Evolutionary conservation across 2,329 filamentous ascomycete species (phyloP).

Genomic region (Pyrenophora teres): DNA sequence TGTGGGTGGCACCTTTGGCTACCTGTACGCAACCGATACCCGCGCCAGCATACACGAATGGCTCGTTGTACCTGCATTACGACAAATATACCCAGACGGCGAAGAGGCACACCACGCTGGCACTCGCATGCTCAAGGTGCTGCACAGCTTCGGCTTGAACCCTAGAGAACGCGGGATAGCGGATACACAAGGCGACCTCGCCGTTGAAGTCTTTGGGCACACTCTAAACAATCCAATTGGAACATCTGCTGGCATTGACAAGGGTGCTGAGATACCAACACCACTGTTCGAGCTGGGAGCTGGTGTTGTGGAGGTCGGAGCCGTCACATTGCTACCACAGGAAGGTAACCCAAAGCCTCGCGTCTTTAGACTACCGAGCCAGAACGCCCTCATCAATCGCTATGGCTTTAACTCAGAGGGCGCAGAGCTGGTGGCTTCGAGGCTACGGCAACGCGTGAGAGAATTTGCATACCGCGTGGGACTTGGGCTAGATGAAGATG

Average conservation of each 20-base stretch:
- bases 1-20: slow-evolving; percentile 52
- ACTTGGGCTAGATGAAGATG: slow-evolving; percentile 64
- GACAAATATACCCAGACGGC: slow-evolving; percentile 71
- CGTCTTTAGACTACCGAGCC: slow-evolving; percentile 81
- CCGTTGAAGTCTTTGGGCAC: slow-evolving; percentile 74
- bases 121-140: slow-evolving; percentile 69
- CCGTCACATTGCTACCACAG: slow-evolving; percentile 85
- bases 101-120: slow-evolving; percentile 91
- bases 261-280: slow-evolving; percentile 87
- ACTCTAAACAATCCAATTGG: slow-evolving; percentile 83
- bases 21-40: slow-evolving; percentile 60
- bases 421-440: slow-evolving; percentile 81
- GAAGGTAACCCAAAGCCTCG: slow-evolving; percentile 84
- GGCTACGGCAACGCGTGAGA: slow-evolving; percentile 76
- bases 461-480: slow-evolving; percentile 75
- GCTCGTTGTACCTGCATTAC: slow-evolving; percentile 64
- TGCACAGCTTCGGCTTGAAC: slow-evolving; percentile 77
- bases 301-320: slow-evolving; percentile 88
- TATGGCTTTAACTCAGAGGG: slow-evolving; percentile 94
- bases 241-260: slow-evolving; percentile 95
- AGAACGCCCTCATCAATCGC: slow-evolving; percentile 90
- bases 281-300: slow-evolving; percentile 83
- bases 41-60: slow-evolving; percentile 59
- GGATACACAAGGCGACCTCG: slow-evolving; percentile 59
- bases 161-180: slow-evolving; percentile 76